Evolutionary conservation across 129 eudicot genomes (phyloP).

Genomic region (Heracleum sosnowskyi): DNA sequence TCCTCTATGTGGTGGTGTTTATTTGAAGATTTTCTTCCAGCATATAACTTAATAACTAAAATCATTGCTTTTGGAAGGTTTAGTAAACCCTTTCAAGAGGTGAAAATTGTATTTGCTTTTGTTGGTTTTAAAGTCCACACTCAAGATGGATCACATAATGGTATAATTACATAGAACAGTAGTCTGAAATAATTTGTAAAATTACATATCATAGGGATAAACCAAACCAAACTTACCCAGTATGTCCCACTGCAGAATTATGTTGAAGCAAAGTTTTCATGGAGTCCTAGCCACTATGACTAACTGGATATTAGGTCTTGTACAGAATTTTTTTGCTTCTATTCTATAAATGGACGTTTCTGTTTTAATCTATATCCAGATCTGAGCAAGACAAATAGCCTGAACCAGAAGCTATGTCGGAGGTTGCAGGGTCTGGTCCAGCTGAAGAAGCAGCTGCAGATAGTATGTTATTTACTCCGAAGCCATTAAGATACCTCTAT

Average conservation of each 20-base stretch:
- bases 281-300: neutral
- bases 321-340: neutral
- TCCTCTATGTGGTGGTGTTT: neutral
- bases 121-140: neutral
- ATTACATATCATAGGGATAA: neutral
- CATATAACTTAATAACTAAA: neutral
- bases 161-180: neutral
- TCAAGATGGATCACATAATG: neutral
- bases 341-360: neutral
- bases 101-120: neutral
- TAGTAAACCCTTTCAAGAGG: neutral
- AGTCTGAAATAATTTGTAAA: neutral
- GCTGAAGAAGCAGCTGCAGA: slow-evolving; percentile 78
- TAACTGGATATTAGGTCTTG: neutral
- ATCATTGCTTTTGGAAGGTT: neutral
- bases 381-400: slow-evolving; percentile 99
- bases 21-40: neutral
- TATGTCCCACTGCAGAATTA: neutral
- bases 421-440: slow-evolving; percentile 65
- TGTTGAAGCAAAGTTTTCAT: neutral
- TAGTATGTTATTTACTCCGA: slow-evolving; percentile 31
- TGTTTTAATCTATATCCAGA: slow-evolving; percentile 26
- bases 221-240: neutral
- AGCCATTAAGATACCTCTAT: neutral
- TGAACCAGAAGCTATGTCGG: slow-evolving; percentile 76